A percentile compares a stretch with the other conserved stretches of the same genome.
phyloP scores from a whole-genome alignment of 1,284 basidiomycete species.

The Heterobasidion irregulare region DNA sequence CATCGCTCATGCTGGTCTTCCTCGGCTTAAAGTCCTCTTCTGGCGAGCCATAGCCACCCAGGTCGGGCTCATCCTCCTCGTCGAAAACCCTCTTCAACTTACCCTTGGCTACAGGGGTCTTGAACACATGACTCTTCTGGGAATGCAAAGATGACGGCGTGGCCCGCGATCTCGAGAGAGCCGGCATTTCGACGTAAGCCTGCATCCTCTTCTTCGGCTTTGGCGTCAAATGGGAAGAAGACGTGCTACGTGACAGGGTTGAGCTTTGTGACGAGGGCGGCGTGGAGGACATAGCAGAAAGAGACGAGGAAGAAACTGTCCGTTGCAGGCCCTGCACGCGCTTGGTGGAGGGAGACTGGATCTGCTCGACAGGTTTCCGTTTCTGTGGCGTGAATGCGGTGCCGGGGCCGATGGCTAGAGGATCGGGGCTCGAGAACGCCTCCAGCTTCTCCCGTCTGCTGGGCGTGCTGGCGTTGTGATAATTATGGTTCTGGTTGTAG shows the following conservation, averaged over 20 bases:
- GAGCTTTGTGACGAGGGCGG: conserved; percentile 9
- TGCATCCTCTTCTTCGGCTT: conserved; percentile 27
- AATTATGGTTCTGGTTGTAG: background rate
- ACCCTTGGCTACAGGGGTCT: conserved; percentile 16
- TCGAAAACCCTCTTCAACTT: conserved; percentile 20
- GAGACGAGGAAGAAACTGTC: conserved; percentile 8
- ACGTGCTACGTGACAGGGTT: conserved; percentile 2
- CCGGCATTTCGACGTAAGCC: conserved; percentile 55
- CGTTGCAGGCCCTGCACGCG: conserved; percentile 16
- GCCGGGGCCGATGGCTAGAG: conserved; percentile 28
- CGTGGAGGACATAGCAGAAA: conserved; percentile 8
- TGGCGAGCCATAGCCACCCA: conserved; percentile 53
- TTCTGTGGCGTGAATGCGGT: conserved; percentile 38
- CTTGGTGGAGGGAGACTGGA: conserved; percentile 25
- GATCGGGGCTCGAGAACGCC: conserved; percentile 35
- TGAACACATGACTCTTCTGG: conserved; percentile 14
- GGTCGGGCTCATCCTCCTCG: conserved; percentile 40
- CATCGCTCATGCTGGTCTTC: conserved; percentile 19
- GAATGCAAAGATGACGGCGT: conserved; percentile 34
- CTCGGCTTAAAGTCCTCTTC: conserved; percentile 31
- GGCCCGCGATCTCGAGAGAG: conserved; percentile 32
- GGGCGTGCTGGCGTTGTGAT: background rate
- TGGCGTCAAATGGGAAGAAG: conserved; percentile 8
- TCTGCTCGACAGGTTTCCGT: conserved; percentile 34
- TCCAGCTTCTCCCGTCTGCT: conserved; percentile 2